These are phyloP conservation scores for Priceomyces carsonii DNA, from an alignment of 805 yeast genomes.

Conservation along the genomic window DNA sequence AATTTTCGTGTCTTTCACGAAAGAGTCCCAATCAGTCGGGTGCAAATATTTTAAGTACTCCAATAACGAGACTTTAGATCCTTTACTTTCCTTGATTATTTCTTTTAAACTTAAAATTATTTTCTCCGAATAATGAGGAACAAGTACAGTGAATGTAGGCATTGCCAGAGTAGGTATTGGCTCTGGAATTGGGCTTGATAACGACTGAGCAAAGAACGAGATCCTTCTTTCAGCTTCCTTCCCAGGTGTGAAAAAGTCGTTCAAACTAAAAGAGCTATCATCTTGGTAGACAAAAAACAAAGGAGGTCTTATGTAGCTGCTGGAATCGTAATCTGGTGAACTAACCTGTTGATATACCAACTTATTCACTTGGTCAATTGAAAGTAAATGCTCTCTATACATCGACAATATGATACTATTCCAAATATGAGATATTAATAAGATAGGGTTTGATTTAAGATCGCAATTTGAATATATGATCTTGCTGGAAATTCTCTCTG, in stretches of 20 bases:
- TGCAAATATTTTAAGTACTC: constrained; percentile 77
- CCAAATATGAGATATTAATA: constrained; percentile 28
- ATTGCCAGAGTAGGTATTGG: constrained; percentile 48
- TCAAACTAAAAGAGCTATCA: constrained; percentile 37
- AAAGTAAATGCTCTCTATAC: constrained; percentile 41
- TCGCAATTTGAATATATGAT: constrained; percentile 15
- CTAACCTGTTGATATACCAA: constrained; percentile 26
- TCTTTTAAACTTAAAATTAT: constrained; percentile 46
- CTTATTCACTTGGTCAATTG: constrained; percentile 41
- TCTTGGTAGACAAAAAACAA: constrained; percentile 50
- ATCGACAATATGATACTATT: constrained; percentile 26
- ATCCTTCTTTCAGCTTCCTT: constrained; percentile 55
- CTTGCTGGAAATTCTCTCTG: constrained; percentile 34
- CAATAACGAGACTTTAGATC: constrained; percentile 57
- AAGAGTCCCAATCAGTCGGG: constrained; percentile 77
- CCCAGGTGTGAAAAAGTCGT: constrained; percentile 43
- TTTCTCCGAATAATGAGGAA: constrained; percentile 56
- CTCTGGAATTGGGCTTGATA: constrained; percentile 49
- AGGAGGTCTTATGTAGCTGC: constrained; percentile 37
- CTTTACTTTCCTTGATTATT: constrained; percentile 45
- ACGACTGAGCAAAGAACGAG: constrained; percentile 54
- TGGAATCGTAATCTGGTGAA: constrained; percentile 21
- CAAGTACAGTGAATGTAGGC: constrained; percentile 52
- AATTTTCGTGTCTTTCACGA: constrained; percentile 73
- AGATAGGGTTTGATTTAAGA: constrained; percentile 9